Evolutionary conservation across 345 rosid genomes (phyloP), one percentile per base, ranked within the genome.

Genomic region (Hypericum perforatum): DNA sequence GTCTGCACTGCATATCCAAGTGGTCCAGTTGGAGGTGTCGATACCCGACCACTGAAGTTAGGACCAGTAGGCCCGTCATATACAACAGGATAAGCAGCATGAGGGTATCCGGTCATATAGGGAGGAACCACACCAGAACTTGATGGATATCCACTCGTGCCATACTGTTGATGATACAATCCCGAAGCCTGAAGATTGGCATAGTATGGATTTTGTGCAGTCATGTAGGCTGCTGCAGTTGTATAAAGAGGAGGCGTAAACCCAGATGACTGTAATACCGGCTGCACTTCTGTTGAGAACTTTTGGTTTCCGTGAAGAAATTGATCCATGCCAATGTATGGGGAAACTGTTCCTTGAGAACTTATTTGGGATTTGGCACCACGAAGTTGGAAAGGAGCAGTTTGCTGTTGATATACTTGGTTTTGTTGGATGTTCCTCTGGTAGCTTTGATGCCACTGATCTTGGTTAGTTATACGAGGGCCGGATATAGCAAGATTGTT

Each of bases 101-200:
- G 92, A 46, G 92, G 74, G 59, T 78, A 90, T 58, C 90, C 81
- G 62, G 85, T 61, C 73, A 84, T 64, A 66, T 70, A 78, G 5
- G 88, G 85, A 41, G 95, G 85, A 59, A 68, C 58, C 49, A 72
- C 63, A 8, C 81, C 59, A 45, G 94, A 79, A 57, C 58, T 74
- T 51, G 84, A 46, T 50, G 95, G 67, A 67, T 78, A 86, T 12
- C 89, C 82, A 53, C 86, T 72, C 15, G 73, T 46, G 54, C 74
- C 76, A 72, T 77, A 80, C 48, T 68, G 95, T 37, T 81, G 81
- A 65, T 81, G 40, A 80, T 76, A 86, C 54, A 86, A 53, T 45
- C 89, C 77, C 53, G 85, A 66, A 51, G 86, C 73, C 61, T 78
- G 95, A 71, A 80, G 60, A 75, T 75, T 82, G 48, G 86, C 52